These are phyloP conservation scores for Saccharomyces pastorianus DNA, from an alignment of 1,139 yeast genomes.

Conservation along the genomic window DNA sequence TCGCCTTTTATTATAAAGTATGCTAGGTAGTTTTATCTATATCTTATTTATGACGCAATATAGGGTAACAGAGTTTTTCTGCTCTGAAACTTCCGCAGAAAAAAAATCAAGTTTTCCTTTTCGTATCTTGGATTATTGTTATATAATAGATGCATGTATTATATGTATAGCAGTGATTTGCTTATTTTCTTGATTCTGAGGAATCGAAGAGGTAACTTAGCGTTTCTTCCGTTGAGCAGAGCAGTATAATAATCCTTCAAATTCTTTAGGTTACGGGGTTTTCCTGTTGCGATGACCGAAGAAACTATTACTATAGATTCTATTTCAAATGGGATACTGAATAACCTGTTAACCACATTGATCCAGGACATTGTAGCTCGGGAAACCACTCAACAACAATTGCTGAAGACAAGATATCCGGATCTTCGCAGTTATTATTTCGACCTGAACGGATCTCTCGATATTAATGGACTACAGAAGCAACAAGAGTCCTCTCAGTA, in stretches of 20 bases:
- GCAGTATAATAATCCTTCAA: neutral
- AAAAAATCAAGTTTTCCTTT: neutral
- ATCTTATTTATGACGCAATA: neutral
- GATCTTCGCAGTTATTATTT: constrained; percentile 20
- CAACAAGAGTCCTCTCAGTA: constrained; percentile 38
- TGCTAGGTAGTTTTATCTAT: neutral
- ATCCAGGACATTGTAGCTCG: constrained; percentile 30
- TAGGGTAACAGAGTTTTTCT: neutral
- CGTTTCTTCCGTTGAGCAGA: neutral
- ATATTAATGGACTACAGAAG: constrained; percentile 27
- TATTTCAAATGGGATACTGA: constrained; percentile 20
- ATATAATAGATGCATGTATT: neutral
- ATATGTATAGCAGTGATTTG: neutral
- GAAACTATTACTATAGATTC: constrained; percentile 18
- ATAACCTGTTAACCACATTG: constrained; percentile 24
- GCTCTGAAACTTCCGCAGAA: neutral
- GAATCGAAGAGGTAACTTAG: neutral
- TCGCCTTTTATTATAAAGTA: neutral
- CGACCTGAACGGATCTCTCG: constrained; percentile 22
- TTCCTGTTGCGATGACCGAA: constrained; percentile 8
- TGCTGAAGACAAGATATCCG: constrained; percentile 22
- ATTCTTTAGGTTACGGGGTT: neutral
- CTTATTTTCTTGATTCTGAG: neutral
- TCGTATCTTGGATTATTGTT: neutral
- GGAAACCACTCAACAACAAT: constrained; percentile 21